These are phyloP conservation scores for Podospora pseudoanserina DNA, from an alignment of 495 filamentous ascomycete species.

Conservation along the genomic window DNA sequence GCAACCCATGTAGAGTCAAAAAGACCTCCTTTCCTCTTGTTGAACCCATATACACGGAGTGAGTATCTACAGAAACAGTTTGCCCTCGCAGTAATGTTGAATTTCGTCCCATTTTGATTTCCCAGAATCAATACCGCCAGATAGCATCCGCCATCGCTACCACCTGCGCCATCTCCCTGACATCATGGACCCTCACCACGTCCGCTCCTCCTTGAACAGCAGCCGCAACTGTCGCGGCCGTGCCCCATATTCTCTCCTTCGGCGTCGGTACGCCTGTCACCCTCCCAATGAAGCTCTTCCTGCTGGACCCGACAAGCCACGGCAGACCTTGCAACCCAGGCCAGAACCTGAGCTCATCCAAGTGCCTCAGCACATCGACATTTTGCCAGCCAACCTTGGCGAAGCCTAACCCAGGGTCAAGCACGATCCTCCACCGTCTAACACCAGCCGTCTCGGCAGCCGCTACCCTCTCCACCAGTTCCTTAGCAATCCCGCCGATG, in stretches of 20 bases:
- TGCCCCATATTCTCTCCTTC: slow-evolving; percentile 71
- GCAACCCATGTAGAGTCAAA: neutral
- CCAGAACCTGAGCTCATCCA: slow-evolving; percentile 59
- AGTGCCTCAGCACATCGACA: slow-evolving; percentile 66
- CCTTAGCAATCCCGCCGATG: slow-evolving; percentile 62
- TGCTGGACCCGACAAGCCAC: slow-evolving; percentile 85
- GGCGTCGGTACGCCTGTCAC: slow-evolving; percentile 67
- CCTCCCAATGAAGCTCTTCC: slow-evolving; percentile 84
- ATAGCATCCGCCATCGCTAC: slow-evolving; percentile 88
- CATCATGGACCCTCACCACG: slow-evolving; percentile 93
- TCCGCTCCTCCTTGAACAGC: slow-evolving; percentile 91
- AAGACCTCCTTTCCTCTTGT: neutral
- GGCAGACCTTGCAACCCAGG: slow-evolving; percentile 69
- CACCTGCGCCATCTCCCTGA: slow-evolving; percentile 82
- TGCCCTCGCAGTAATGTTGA: neutral
- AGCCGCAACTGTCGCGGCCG: slow-evolving; percentile 81
- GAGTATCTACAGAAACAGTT: neutral
- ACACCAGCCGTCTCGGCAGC: slow-evolving; percentile 82
- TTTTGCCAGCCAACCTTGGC: slow-evolving; percentile 81
- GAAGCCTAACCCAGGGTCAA: slow-evolving; percentile 93
- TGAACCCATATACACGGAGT: neutral
- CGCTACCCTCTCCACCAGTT: slow-evolving; percentile 65
- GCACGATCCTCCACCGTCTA: slow-evolving; percentile 86
- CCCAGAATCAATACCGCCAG: slow-evolving; percentile 51
- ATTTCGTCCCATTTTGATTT: neutral